Conservation (phyloP, 768 basidiomycete genomes). For the Boletus reticuloceps region DNA sequence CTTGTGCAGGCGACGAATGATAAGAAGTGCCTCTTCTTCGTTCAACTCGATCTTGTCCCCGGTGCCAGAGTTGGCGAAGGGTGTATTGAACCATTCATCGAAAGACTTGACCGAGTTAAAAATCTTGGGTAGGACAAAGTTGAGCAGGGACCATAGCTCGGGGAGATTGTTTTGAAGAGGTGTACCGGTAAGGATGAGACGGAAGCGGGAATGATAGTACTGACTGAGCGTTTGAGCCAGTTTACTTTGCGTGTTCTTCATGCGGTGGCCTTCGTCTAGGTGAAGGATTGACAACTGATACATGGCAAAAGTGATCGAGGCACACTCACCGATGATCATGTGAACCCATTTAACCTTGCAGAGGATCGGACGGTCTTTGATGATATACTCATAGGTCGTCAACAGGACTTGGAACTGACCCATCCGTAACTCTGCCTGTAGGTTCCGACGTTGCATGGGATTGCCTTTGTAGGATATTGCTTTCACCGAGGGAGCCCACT, state of each 20-base stretch:
- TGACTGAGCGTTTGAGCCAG: conserved; percentile 86
- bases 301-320: neutral
- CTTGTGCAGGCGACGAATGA: conserved; percentile 95
- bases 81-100: conserved; percentile 99
- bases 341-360: conserved; percentile 95
- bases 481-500: conserved; percentile 87
- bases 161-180: conserved; percentile 97
- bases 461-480: conserved; percentile 90
- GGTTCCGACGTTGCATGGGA: conserved; percentile 72
- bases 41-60: conserved; percentile 98
- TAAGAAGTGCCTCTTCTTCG: conserved; percentile 98
- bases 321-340: conserved; percentile 83
- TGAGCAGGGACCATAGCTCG: conserved; percentile 92
- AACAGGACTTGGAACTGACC: conserved; percentile 89
- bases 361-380: conserved; percentile 89
- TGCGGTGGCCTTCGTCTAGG: conserved; percentile 91
- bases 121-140: conserved; percentile 91
- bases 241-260: conserved; percentile 95
- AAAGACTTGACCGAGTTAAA: conserved; percentile 99
- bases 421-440: conserved; percentile 74
- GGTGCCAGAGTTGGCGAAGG: conserved; percentile 97
- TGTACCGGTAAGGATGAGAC: conserved; percentile 93
- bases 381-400: conserved; percentile 97
- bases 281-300: conserved; percentile 1
- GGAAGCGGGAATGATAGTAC: conserved; percentile 89